Conservation (phyloP, 257 asterid species). For the Fraxinus cuspidata region DNA sequence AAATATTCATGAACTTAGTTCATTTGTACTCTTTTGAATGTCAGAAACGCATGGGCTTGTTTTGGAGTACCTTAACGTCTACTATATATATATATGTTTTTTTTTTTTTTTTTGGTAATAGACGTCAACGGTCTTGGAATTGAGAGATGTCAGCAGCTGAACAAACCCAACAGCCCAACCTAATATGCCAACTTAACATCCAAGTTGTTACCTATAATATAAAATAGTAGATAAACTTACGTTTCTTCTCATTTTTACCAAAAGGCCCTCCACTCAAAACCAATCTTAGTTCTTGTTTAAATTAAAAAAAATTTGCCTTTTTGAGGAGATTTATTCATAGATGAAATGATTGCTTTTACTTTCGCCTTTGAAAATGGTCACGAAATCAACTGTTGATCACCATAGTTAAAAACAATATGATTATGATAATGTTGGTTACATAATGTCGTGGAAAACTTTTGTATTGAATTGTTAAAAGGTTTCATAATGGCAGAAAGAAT, state of each 20-base stretch:
- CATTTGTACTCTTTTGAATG: no score
- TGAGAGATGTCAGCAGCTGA: constrained; percentile 43
- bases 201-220: constrained; percentile 20
- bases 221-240: not conserved
- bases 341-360: no score
- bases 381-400: no score
- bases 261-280: not conserved
- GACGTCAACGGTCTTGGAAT: constrained; percentile 27
- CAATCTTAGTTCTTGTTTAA: not conserved
- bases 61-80: not conserved
- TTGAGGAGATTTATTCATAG: no score
- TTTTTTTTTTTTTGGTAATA: not conserved
- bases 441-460: no score
- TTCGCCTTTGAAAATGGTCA: no score
- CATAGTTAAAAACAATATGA: no score
- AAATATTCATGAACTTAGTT: no score
- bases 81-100: not conserved
- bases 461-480: no score
- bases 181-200: constrained; percentile 29
- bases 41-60: not conserved
- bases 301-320: not conserved
- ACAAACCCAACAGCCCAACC: constrained; percentile 38
- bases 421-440: no score
- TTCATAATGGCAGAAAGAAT: no score
- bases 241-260: constrained; percentile 8